These are phyloP conservation scores for Beauveria rudraprayagi DNA, from an alignment of 2,329 filamentous ascomycete species.

Conservation along the genomic window DNA sequence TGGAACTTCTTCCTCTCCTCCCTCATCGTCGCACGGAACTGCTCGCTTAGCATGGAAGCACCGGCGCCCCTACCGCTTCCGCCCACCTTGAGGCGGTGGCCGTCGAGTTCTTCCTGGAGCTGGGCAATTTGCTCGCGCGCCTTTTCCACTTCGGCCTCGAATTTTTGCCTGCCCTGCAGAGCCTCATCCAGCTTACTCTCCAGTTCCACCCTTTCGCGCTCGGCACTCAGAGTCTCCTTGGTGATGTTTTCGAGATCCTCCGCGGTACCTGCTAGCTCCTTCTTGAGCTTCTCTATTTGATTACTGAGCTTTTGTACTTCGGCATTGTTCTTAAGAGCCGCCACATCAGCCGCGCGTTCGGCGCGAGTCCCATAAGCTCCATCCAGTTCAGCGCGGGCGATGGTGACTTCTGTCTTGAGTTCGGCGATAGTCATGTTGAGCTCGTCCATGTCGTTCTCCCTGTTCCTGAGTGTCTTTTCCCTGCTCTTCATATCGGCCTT, in stretches of 20 bases:
- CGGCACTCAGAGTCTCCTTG: constrained; percentile 41
- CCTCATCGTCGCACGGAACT: constrained; percentile 48
- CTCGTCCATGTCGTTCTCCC: constrained; percentile 42
- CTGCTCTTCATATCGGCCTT: constrained; percentile 23
- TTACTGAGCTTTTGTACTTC: constrained; percentile 38
- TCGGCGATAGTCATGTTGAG: constrained; percentile 46
- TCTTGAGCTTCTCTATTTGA: constrained; percentile 42
- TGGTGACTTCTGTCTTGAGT: constrained; percentile 53
- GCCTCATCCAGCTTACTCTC: constrained; percentile 35
- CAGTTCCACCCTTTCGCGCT: constrained; percentile 41
- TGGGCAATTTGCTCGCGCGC: constrained; percentile 29
- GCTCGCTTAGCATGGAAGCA: constrained; percentile 46
- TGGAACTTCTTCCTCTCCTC: constrained; percentile 51
- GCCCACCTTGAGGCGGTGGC: constrained; percentile 37
- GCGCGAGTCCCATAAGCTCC: constrained; percentile 52
- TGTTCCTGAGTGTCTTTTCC: constrained; percentile 37
- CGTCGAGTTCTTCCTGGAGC: constrained; percentile 45
- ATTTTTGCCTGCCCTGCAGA: constrained; percentile 27
- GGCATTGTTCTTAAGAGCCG: constrained; percentile 41
- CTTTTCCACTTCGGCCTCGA: constrained; percentile 34
- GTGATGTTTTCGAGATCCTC: constrained; percentile 47
- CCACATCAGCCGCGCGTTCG: constrained; percentile 50
- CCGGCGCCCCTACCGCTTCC: constrained; percentile 30
- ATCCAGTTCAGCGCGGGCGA: constrained; percentile 54
- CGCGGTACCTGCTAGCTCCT: constrained; percentile 42